A percentile compares a stretch with the other conserved stretches of the same genome.
These are phyloP conservation scores for Cenococcum geophilum DNA, from an alignment of 495 filamentous ascomycete species.

Conservation along the genomic window DNA sequence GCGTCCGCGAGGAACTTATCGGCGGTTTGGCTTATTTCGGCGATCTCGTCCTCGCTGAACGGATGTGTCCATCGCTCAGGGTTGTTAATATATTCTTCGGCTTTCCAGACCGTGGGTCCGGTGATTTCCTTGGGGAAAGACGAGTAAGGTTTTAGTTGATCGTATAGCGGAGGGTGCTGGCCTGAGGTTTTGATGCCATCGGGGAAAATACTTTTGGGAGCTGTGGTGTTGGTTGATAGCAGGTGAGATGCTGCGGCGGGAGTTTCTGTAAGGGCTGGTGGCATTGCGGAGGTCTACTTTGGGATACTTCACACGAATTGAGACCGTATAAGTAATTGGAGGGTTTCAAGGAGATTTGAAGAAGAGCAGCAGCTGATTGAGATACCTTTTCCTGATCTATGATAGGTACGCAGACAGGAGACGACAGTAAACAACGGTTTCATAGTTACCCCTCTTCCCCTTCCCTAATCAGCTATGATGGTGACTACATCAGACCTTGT, in stretches of 20 bases:
- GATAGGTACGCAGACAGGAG: too few species aligned
- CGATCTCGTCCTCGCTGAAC: conserved; percentile 60
- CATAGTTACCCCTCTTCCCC: not conserved
- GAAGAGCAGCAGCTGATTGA: not conserved
- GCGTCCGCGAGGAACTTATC: conserved; percentile 60
- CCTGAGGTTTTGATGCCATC: conserved; percentile 60
- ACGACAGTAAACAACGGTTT: too few species aligned
- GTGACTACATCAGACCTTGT: not conserved
- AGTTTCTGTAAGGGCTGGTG: conserved; percentile 7
- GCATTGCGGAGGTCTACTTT: not conserved
- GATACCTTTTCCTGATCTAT: not conserved
- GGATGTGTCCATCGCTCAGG: conserved; percentile 72
- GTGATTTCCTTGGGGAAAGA: conserved; percentile 68
- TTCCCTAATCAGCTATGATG: not conserved
- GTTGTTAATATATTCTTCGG: conserved; percentile 61
- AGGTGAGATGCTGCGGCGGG: not conserved
- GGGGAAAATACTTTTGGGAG: conserved; percentile 35
- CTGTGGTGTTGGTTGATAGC: conserved; percentile 18
- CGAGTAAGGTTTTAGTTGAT: conserved; percentile 58
- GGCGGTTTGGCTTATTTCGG: conserved; percentile 59
- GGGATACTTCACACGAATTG: not conserved
- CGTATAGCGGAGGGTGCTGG: conserved; percentile 69
- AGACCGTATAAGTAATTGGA: not conserved
- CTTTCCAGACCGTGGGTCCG: conserved; percentile 73
- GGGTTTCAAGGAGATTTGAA: not conserved